phyloP scores from a whole-genome alignment of 1,284 basidiomycete genomes.

The Marasmius tenuissimus region DNA sequence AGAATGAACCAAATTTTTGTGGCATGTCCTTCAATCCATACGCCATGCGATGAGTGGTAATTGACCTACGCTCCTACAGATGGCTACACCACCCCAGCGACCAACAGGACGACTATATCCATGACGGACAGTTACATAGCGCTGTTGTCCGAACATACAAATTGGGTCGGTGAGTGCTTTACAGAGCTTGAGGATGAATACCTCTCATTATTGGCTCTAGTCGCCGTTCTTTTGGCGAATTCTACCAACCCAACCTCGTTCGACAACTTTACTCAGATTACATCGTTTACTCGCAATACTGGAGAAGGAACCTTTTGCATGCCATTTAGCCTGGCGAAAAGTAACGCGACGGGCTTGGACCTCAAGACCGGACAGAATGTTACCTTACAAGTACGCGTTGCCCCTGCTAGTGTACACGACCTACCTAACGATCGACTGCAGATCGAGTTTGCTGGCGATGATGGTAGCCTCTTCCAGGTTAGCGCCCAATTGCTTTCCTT shows the following conservation, averaged over 20 bases:
- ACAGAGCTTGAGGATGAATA: neutral
- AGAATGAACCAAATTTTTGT: constrained; percentile 59
- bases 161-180: constrained; percentile 49
- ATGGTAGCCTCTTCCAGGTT: constrained; percentile 69
- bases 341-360: constrained; percentile 43
- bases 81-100: constrained; percentile 43
- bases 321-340: constrained; percentile 52
- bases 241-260: constrained; percentile 55
- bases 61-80: constrained; percentile 34
- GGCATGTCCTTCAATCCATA: constrained; percentile 32
- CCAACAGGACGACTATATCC: constrained; percentile 63
- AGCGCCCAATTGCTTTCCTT: constrained; percentile 10
- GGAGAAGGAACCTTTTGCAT: constrained; percentile 63
- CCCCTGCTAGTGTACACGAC: neutral
- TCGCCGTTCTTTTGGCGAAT: constrained; percentile 58
- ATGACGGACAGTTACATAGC: constrained; percentile 53
- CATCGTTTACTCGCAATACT: constrained; percentile 50
- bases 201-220: constrained; percentile 27
- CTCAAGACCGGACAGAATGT: constrained; percentile 57
- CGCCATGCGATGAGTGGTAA: neutral
- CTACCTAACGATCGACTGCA: constrained; percentile 13
- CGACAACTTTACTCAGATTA: constrained; percentile 55
- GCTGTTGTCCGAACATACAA: constrained; percentile 58
- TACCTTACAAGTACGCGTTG: constrained; percentile 47
- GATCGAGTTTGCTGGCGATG: constrained; percentile 63